These are phyloP conservation scores for Nepenthes alata DNA, from an alignment of 179 eudicot genomes.

Conservation along the genomic window DNA sequence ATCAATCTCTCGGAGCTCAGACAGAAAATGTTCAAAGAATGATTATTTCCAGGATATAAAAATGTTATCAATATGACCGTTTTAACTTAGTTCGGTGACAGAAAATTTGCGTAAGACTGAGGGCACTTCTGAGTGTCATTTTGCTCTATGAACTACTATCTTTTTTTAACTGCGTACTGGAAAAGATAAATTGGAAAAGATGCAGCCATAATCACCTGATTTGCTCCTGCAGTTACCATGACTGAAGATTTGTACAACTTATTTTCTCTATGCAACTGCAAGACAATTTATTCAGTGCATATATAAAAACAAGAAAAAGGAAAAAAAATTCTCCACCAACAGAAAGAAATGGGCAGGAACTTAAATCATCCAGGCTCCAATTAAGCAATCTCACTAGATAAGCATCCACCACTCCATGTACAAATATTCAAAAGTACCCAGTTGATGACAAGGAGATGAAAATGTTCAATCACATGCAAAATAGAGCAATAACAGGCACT, in stretches of 20 bases:
- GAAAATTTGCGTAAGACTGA: too few relatives aligned
- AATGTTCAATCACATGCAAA: too few relatives aligned
- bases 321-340: constrained; percentile 3
- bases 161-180: not conserved
- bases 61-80: too few relatives aligned
- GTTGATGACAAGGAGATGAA: too few relatives aligned
- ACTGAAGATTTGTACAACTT: constrained; percentile 65
- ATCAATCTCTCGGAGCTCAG: too few relatives aligned
- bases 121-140: too few relatives aligned
- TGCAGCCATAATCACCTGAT: constrained; percentile 52
- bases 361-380: not conserved
- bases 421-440: too few relatives aligned
- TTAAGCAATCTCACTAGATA: not conserved
- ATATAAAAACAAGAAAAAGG: not conserved
- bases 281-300: constrained; percentile 1
- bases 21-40: too few relatives aligned
- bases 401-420: not conserved
- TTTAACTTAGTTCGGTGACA: too few relatives aligned
- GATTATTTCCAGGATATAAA: too few relatives aligned
- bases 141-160: not conserved
- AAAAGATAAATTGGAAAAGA: not conserved
- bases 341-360: not conserved
- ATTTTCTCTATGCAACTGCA: constrained; percentile 70
- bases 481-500: too few relatives aligned
- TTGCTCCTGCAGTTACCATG: constrained; percentile 99